Conservation (phyloP, 805 yeast species). For the Schizosaccharomyces cryophilus region DNA sequence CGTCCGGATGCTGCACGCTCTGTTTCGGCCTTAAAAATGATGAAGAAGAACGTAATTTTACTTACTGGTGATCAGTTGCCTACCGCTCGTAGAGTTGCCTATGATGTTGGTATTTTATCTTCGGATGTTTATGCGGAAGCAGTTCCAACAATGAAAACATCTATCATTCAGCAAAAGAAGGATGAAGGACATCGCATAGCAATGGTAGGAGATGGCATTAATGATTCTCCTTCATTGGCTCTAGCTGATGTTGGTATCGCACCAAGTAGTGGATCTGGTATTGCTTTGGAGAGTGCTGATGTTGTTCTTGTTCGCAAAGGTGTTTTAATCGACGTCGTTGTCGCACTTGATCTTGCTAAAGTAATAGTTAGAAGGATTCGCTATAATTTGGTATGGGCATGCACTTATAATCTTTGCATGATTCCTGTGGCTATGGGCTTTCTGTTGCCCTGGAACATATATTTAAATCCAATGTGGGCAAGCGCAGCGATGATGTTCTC, state of each 20-base stretch:
- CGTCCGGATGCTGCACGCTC: conserved; percentile 42
- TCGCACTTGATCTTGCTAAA: conserved; percentile 40
- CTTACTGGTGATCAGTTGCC: conserved; percentile 64
- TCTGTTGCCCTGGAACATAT: conserved; percentile 47
- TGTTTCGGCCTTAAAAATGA: conserved; percentile 25
- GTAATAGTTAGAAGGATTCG: conserved; percentile 55
- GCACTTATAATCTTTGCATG: conserved; percentile 64
- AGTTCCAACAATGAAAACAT: conserved; percentile 53
- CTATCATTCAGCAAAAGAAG: conserved; percentile 22
- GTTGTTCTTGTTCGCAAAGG: conserved; percentile 37
- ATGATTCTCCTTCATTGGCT: conserved; percentile 90
- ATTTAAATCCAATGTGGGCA: conserved; percentile 67
- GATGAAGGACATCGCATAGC: conserved; percentile 23
- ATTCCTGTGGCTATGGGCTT: conserved; percentile 91
- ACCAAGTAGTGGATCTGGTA: conserved; percentile 77
- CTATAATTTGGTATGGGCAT: conserved; percentile 64
- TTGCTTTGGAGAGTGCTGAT: conserved; percentile 93
- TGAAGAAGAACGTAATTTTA: conserved; percentile 47
- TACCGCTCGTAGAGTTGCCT: conserved; percentile 42
- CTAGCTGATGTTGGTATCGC: conserved; percentile 78
- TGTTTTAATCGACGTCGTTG: conserved; percentile 18
- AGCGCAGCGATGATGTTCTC: conserved; percentile 86
- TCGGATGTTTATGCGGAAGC: conserved; percentile 50
- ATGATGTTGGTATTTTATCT: conserved; percentile 37
- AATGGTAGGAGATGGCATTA: conserved; percentile 92